A percentile compares a stretch with the other conserved stretches of the same genome.
phyloP scores from a whole-genome alignment of 805 yeast species.

The Candida chilensis region DNA sequence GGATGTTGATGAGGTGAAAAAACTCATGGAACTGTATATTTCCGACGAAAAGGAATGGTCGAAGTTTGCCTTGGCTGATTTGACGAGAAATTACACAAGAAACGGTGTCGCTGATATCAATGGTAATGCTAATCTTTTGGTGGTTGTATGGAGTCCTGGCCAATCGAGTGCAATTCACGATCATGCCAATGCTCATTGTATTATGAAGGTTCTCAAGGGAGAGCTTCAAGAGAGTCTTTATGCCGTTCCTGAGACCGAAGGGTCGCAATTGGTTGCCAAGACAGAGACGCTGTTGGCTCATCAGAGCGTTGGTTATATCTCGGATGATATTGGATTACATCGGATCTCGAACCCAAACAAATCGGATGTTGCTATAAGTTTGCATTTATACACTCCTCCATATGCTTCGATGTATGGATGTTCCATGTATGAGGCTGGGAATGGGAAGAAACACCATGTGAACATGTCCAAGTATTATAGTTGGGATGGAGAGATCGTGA shows the following conservation, averaged over 20 bases:
- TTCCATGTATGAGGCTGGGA: slow-evolving; percentile 35
- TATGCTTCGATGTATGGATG: slow-evolving; percentile 58
- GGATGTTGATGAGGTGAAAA: slow-evolving; percentile 36
- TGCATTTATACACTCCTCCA: slow-evolving; percentile 73
- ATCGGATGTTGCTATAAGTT: slow-evolving; percentile 41
- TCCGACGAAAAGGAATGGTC: slow-evolving; percentile 48
- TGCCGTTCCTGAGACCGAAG: slow-evolving; percentile 33
- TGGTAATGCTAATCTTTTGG: slow-evolving; percentile 56
- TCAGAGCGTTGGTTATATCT: slow-evolving; percentile 53
- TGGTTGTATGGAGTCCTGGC: slow-evolving; percentile 67
- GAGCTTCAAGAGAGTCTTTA: slow-evolving; percentile 47
- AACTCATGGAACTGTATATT: slow-evolving; percentile 36
- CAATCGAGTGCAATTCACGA: slow-evolving; percentile 59
- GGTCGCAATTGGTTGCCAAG: too few relatives aligned
- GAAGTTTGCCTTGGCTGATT: slow-evolving; percentile 45
- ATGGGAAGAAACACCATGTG: slow-evolving; percentile 44
- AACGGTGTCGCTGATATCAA: slow-evolving; percentile 74
- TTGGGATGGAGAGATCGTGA: slow-evolving; percentile 38
- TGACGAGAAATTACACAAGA: slow-evolving; percentile 44
- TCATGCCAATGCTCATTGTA: slow-evolving; percentile 71
- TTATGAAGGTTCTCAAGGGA: slow-evolving; percentile 62
- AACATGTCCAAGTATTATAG: slow-evolving; percentile 52
- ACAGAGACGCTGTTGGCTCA: slow-evolving; percentile 14
- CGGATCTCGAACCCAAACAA: slow-evolving; percentile 45
- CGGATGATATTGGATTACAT: slow-evolving; percentile 61